phyloP scores from a whole-genome alignment of 441 rosid species.

The Theobroma grandiflorum region DNA sequence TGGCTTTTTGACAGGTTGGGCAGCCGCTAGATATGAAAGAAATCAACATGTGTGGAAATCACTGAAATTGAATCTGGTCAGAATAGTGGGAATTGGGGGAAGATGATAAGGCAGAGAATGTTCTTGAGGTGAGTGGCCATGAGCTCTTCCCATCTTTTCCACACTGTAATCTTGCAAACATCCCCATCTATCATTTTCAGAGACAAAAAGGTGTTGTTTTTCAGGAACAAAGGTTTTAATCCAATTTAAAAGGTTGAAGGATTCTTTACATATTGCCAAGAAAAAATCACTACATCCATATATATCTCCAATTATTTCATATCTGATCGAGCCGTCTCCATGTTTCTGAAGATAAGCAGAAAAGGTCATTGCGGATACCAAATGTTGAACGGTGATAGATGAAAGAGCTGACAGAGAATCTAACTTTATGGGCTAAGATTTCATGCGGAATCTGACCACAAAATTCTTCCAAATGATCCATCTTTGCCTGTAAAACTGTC shows the following conservation, averaged over 20 bases:
- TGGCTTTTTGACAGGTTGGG: background rate
- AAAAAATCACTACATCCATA: background rate
- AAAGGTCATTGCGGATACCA: background rate
- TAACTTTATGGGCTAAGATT: background rate
- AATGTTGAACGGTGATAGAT: background rate
- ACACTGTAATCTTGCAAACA: background rate
- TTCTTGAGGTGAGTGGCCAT: background rate
- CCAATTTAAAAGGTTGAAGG: background rate
- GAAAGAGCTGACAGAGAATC: background rate
- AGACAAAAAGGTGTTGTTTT: background rate
- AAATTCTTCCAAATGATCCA: background rate
- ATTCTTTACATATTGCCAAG: background rate
- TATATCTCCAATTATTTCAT: background rate
- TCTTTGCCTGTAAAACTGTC: background rate
- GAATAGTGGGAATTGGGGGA: constrained; percentile 18
- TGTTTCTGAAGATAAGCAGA: background rate
- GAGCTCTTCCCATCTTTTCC: background rate
- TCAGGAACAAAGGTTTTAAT: background rate
- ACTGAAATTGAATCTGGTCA: constrained; percentile 10
- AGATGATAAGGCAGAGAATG: constrained; percentile 9
- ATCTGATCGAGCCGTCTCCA: background rate
- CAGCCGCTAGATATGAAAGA: constrained; percentile 5
- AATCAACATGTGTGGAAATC: background rate
- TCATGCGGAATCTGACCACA: background rate
- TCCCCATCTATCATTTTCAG: background rate